Evolutionary conservation across 108 stramenopile species (phyloP).

Genomic region (Fistulifera pelliculosa): DNA sequence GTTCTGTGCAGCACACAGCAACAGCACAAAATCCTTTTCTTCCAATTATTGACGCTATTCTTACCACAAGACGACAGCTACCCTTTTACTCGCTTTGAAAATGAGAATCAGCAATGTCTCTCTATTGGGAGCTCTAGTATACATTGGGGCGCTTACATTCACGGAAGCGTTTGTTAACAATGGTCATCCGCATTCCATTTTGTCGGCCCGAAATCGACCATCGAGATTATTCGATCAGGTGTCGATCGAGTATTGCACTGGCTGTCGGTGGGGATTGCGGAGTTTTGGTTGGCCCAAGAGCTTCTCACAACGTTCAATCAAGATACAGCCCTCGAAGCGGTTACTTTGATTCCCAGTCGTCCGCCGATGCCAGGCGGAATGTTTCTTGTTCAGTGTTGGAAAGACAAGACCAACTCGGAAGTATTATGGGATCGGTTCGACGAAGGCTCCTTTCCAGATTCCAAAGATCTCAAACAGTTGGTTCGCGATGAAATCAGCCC

Average conservation of each 20-base stretch:
- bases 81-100: no score
- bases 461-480: slow-evolving; percentile 68
- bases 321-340: slow-evolving; percentile 26
- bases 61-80: no score
- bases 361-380: slow-evolving; percentile 20
- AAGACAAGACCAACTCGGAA: background rate
- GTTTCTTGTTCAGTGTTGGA: background rate
- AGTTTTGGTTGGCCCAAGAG: slow-evolving; percentile 75
- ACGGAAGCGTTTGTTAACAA: no score
- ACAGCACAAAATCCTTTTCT: no score
- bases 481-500: slow-evolving; percentile 65
- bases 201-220: no score
- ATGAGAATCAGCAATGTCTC: no score
- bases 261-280: slow-evolving; percentile 76
- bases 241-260: slow-evolving; percentile 76
- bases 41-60: no score
- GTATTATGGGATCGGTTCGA: slow-evolving; percentile 42
- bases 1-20: no score
- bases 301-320: slow-evolving; percentile 62
- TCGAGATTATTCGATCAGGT: slow-evolving; percentile 11
- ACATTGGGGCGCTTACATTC: no score
- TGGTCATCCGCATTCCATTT: no score
- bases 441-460: slow-evolving; percentile 64
- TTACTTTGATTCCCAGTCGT: slow-evolving; percentile 43
- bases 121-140: no score